Evolutionary conservation across 2,329 filamentous ascomycete species (phyloP).

Genomic region (Scopulariopsis brevicaulis): DNA sequence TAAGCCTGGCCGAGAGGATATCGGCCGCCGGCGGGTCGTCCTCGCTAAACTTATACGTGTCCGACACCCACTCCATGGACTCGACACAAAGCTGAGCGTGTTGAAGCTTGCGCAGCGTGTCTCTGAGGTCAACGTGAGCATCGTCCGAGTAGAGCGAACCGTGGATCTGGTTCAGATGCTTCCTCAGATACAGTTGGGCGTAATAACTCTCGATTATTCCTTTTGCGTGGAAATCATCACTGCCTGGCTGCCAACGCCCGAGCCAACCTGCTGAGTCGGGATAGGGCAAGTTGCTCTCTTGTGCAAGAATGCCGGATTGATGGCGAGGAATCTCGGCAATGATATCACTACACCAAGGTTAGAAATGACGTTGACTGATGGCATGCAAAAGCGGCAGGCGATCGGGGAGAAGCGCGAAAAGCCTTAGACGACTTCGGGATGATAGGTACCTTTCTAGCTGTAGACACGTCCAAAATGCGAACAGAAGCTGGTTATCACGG

Average conservation of each 20-base stretch:
- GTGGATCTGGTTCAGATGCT: slow-evolving; percentile 53
- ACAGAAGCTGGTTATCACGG: slow-evolving; percentile 52
- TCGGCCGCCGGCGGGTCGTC: slow-evolving; percentile 59
- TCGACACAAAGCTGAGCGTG: slow-evolving; percentile 9
- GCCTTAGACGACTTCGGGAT: not conserved
- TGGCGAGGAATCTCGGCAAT: slow-evolving; percentile 68
- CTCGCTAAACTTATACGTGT: slow-evolving; percentile 47
- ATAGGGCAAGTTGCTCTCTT: slow-evolving; percentile 54
- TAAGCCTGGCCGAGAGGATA: slow-evolving; percentile 71
- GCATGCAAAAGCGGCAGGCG: not conserved
- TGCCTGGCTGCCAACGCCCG: not conserved
- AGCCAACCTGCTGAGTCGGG: slow-evolving; percentile 37
- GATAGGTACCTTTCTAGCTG: slow-evolving; percentile 69
- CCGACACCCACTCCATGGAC: slow-evolving; percentile 33
- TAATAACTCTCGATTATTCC: slow-evolving; percentile 47
- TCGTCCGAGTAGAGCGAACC: slow-evolving; percentile 39
- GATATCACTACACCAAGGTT: slow-evolving; percentile 55
- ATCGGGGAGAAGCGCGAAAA: not conserved
- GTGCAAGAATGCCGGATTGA: slow-evolving; percentile 48
- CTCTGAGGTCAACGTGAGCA: slow-evolving; percentile 8
- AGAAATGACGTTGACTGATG: not conserved
- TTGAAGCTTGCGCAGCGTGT: not conserved
- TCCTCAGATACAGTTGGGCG: slow-evolving; percentile 53
- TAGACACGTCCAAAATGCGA: slow-evolving; percentile 88
- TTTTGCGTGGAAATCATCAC: slow-evolving; percentile 25